These are phyloP conservation scores for Brassica hybrid DNA, from an alignment of 441 rosid species.

Conservation along the genomic window DNA sequence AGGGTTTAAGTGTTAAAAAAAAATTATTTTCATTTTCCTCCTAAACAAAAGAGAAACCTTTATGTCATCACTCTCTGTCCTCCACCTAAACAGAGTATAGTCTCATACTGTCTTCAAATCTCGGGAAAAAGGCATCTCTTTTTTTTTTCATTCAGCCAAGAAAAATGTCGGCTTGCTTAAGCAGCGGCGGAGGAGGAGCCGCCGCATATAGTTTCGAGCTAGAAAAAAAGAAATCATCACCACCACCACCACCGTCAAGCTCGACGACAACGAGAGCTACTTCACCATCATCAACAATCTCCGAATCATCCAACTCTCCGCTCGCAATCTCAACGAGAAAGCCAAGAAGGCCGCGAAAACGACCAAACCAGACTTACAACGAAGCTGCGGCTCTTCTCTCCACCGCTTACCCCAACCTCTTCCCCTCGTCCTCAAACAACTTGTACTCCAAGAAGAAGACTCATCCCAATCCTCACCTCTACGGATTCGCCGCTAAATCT, in stretches of 20 bases:
- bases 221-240: constrained; percentile 62
- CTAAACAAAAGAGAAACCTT: constrained; percentile 16
- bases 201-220: constrained; percentile 65
- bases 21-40: background rate
- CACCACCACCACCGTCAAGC: constrained; percentile 54
- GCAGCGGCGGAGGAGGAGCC: constrained; percentile 68
- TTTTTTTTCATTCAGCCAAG: no score
- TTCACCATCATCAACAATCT: constrained; percentile 81
- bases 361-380: constrained; percentile 90
- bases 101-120: background rate
- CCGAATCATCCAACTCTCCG: constrained; percentile 73
- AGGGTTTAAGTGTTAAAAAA: constrained; percentile 55
- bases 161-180: constrained; percentile 76
- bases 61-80: constrained; percentile 28
- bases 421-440: constrained; percentile 47
- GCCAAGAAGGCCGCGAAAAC: constrained; percentile 72
- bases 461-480: no score
- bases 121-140: background rate
- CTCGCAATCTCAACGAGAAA: constrained; percentile 79
- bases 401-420: constrained; percentile 79
- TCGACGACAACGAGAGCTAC: constrained; percentile 61
- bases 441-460: no score
- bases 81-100: constrained; percentile 8
- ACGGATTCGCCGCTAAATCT: constrained; percentile 31
- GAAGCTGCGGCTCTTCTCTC: constrained; percentile 97